Base-by-base conservation (phyloP, 2,329 filamentous ascomycete genomes). In the Fusarium sp. region DNA sequence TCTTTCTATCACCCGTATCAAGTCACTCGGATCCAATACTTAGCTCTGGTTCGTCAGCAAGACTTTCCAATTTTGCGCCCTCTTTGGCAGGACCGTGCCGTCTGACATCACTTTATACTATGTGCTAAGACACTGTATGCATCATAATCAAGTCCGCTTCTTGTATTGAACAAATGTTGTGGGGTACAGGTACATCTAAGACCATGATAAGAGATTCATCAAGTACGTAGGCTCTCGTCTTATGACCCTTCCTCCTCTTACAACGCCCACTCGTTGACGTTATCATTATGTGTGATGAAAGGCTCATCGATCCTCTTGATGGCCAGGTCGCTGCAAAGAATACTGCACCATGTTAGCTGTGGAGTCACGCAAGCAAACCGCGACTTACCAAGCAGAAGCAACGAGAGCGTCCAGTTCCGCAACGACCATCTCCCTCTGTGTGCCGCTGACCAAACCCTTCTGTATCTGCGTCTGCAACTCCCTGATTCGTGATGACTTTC, bases 251-350 rank as follows among this genome's bases (percentile, higher is more conserved):
- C 55, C 52, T 46, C 60, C 57, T 58, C 19, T 81, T 80, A 91
- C 66, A 91, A 79, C 53, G 88, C 90, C 96, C 96, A 99, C 75
- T 97, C 94, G 58, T 90, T 88, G 68, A 84, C 83, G 77, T 94
- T 87, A 75, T 98, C 95, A 23, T 86, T 85, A 7, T 86, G 82
- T 37, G 86, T 88, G 59, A 98, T 88, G 77, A 99, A 98, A 1
- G 96, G 94, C 82, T 97, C 93, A 74, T 98, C 93, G 62, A 99
- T 93, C 75, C 92, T 88, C 83, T 94, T 97, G 76, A 99, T 97
- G 4, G 95, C 96, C 81, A 97, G 89, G 70, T 99, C 96, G 77
- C 94, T 94, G 80, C 96, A 99, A 21, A 99, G 83, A 57, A 98
- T 94, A 84, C 94, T 96, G 72, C 42, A 8, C 14, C 41, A 11